Percentiles rank a stretch among this genome's conserved stretches.
Conservation (phyloP, 2,329 filamentous ascomycete genomes). For the Colletotrichum truncatum region DNA sequence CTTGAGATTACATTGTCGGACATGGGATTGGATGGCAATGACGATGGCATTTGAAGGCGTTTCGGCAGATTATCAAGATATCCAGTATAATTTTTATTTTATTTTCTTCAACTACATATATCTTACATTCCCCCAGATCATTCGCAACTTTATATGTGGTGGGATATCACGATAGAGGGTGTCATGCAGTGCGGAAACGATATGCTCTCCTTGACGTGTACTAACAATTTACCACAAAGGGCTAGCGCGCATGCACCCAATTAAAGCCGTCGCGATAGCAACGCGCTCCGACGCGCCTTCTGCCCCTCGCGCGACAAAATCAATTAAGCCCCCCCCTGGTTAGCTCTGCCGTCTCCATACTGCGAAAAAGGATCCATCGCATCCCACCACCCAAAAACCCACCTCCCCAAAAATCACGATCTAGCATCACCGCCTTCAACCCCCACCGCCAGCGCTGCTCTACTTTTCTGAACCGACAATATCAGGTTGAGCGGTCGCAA, state of each 20-base stretch:
- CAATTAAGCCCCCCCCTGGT: slow-evolving; percentile 29
- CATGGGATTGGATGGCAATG: too few relatives aligned
- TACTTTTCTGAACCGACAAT: background rate
- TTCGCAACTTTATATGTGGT: too few relatives aligned
- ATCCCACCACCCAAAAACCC: slow-evolving; percentile 28
- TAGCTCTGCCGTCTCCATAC: slow-evolving; percentile 13
- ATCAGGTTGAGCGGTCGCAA: background rate
- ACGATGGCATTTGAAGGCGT: too few relatives aligned
- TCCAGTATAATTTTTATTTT: too few relatives aligned
- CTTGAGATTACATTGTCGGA: too few relatives aligned
- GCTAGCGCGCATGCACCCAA: slow-evolving; percentile 46
- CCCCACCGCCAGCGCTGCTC: slow-evolving; percentile 1
- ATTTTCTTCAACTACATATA: too few relatives aligned
- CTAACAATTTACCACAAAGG: background rate
- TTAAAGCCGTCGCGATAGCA: slow-evolving; percentile 44
- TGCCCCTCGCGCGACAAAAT: slow-evolving; percentile 33
- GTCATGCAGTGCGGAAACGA: too few relatives aligned
- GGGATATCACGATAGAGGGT: too few relatives aligned
- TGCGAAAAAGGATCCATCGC: slow-evolving; percentile 28
- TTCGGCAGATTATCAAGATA: too few relatives aligned
- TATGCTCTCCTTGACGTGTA: background rate
- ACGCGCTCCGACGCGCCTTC: slow-evolving; percentile 42
- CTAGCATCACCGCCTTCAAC: slow-evolving; percentile 2
- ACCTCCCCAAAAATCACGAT: slow-evolving; percentile 28
- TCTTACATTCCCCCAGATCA: too few relatives aligned